Evolutionary conservation across 2,329 filamentous ascomycete species (phyloP), one percentile per base, ranked within the genome.

Genomic region (Thielaviopsis cerberus): DNA sequence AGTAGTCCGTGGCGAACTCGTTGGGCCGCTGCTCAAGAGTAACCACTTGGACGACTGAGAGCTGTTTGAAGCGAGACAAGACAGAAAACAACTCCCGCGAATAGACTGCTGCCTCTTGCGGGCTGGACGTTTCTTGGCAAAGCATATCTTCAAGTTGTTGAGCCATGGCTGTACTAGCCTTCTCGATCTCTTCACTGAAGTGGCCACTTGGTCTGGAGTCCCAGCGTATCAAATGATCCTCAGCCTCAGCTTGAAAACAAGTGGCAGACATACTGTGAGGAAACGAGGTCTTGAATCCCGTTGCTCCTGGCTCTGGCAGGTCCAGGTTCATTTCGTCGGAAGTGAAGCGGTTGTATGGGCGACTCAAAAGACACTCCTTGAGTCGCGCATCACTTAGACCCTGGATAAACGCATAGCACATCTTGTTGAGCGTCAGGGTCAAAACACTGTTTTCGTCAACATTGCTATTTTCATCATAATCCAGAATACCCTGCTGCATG

Each of bases 1-100:
- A 69, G 63, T 61, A 61, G 20, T 61, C 59, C 51, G 51, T 53
- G 20, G 59, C 45, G 15, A 23, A 50, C 53, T 61, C 59, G 27
- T 58, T 61, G 10, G 53, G 50, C 30, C 59, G 48, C 48, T 61
- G 59, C 48, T 61, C 59, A 53, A 61, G 52, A 8, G 55, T 55
- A 15, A 57, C 54, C 20, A 55, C 59, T 37, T 61, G 59, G 15
- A 61, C 56, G 23, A 56, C 27, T 3, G 59, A 53, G n/a, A 61
- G 56, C 20, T 61, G 59, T n/a, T 61, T 61, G 34, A 61, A 61
- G 10, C 55, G 53, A 20, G 59, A 57, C 13, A 61, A 50, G 2
- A 55, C 53, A 22, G 48, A 45, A 26, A 51, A 53, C 11, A 61
- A 22, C 15, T 56, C 53, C 8, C 34, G 55, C 0, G 51, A 37